Conservation (phyloP, 2,329 filamentous ascomycete species). For the Fusarium nisikadoi region DNA sequence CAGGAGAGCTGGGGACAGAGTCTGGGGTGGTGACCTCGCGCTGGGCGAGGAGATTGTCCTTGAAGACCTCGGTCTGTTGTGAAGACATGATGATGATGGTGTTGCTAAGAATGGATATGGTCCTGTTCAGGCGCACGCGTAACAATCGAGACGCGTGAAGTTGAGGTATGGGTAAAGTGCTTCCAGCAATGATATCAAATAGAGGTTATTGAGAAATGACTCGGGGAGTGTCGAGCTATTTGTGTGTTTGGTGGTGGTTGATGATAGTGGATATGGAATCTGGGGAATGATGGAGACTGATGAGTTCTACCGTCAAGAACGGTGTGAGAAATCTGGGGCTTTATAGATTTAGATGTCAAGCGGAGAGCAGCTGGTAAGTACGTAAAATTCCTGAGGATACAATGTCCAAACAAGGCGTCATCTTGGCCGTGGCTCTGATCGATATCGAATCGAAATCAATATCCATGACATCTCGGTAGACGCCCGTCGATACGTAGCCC, state of each 20-base stretch:
- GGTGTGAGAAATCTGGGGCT: constrained; percentile 48
- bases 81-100: constrained; percentile 22
- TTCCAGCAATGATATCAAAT: not conserved
- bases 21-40: constrained; percentile 44
- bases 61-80: constrained; percentile 38
- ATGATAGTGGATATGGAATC: constrained; percentile 30
- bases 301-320: constrained; percentile 53
- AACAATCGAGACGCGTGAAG: constrained; percentile 3
- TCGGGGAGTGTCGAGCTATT: constrained; percentile 19
- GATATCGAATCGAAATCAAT: constrained; percentile 32
- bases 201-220: not conserved
- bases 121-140: constrained; percentile 40
- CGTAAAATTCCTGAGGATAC: constrained; percentile 31
- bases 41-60: constrained; percentile 42
- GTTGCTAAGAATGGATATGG: constrained; percentile 15
- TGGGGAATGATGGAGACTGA: constrained; percentile 35
- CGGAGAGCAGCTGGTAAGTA: constrained; percentile 15
- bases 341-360: constrained; percentile 47
- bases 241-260: constrained; percentile 12
- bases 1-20: constrained; percentile 51
- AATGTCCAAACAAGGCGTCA: constrained; percentile 22
- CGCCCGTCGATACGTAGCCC: constrained; percentile 37
- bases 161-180: not conserved
- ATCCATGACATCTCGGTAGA: constrained; percentile 26
- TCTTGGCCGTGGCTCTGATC: constrained; percentile 27